Base-by-base conservation (phyloP, 176 grass and related monocot genomes). In the Rhynchospora tenuis region DNA sequence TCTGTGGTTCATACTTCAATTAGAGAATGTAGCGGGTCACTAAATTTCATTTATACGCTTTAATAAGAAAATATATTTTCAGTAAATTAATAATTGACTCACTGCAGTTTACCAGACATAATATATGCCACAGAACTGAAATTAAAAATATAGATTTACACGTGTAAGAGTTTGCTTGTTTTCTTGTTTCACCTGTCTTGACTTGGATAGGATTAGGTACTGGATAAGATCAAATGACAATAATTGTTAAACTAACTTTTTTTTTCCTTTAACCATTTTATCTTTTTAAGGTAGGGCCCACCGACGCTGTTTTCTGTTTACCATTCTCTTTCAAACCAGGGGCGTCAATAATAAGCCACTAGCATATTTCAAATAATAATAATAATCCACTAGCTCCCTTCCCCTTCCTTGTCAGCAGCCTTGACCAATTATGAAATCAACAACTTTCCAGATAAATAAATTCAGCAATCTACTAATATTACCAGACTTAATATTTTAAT, bases 221-320 rank as follows among this genome's bases (percentile, higher is more conserved):
- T 55, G 73, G 73, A 77, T 77, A 77, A 77, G 48, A 56, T 77
- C 48, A 56, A 31, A 29, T 56, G 29, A 55, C 19, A 72, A 72
- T 72, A 72, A 72, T 72, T 72, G 43, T 0, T 44, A 2, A 19
- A 64, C 62, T 29, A 13, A 16, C n/a, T 2, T 69, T 19, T 44
- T 72, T 72, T 47, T 72, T 15, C 22, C 38, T 72, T 45, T 46
- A 20, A 3, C 42, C 7, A 12, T 71, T 9, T 43, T 70, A 47
- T 47, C 31, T 10, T 55, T 29, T 16, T 56, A 76, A 29, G 55
- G 48, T 14, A 77, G 50, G 73, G 2, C 73, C 73, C 73, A 56
- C 50, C n/a, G n/a, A n/a, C n/a, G n/a, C 15, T 56, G 72, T 55
- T 76, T 55, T 55, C 7, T 77, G 72, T 55, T 76, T 55, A 76